phyloP scores from a whole-genome alignment of 2,329 filamentous ascomycete genomes.

The Juglanconis sp. region DNA sequence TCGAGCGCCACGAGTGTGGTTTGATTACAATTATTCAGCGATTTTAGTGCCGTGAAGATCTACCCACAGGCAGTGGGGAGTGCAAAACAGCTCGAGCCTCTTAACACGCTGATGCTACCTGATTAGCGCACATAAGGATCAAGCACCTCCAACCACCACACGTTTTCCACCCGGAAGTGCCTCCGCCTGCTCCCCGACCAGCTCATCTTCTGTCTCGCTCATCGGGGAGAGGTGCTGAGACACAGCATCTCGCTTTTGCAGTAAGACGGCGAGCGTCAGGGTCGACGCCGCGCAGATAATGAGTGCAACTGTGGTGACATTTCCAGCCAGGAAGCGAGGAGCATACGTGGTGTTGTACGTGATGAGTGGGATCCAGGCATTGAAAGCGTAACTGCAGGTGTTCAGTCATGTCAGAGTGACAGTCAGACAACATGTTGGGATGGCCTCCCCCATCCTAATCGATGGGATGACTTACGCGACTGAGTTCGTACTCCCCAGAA shows the following conservation, averaged over 20 bases:
- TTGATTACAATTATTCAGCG: no score
- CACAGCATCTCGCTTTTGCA: conserved; percentile 20
- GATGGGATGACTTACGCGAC: conserved; percentile 18
- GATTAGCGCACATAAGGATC: no score
- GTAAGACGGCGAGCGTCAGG: conserved; percentile 21
- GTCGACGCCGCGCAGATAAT: conserved; percentile 23
- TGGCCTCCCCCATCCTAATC: no score
- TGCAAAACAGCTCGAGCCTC: no score
- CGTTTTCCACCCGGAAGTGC: background rate
- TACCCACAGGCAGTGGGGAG: no score
- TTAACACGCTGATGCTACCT: no score
- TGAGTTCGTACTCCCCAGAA: conserved; percentile 24
- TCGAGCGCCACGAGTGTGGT: no score
- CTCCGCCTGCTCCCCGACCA: background rate
- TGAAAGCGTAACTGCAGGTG: conserved; percentile 21
- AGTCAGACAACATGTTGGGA: no score
- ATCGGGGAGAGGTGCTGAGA: background rate
- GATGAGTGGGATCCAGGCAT: conserved; percentile 25
- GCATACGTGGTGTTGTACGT: conserved; percentile 25
- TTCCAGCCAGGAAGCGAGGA: conserved; percentile 23
- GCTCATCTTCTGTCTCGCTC: background rate
- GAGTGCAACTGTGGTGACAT: conserved; percentile 23
- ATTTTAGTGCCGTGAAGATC: no score
- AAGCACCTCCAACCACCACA: background rate
- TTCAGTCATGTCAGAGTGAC: background rate